phyloP scores from a whole-genome alignment of 2,329 filamentous ascomycete species.

The Sporothrix curviconia region DNA sequence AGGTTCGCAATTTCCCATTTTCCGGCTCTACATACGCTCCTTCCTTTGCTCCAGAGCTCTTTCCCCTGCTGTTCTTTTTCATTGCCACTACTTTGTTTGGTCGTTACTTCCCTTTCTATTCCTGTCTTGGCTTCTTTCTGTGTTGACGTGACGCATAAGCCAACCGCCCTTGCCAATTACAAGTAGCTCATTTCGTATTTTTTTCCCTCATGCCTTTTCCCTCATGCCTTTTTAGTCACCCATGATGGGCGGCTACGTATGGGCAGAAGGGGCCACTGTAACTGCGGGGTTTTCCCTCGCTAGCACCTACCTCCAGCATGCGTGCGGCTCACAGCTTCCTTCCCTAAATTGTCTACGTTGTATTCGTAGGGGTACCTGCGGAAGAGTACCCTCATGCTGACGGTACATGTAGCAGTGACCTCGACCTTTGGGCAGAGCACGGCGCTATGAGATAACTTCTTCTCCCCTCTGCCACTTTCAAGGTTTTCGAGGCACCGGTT shows the following conservation, averaged over 20 bases:
- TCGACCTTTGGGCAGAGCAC: background rate
- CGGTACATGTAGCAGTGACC: background rate
- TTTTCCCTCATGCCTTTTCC: no score
- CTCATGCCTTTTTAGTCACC: no score
- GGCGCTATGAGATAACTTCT: no score
- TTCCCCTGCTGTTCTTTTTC: background rate
- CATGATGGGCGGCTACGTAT: background rate
- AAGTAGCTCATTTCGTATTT: no score
- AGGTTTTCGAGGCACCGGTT: background rate
- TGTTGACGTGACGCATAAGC: no score
- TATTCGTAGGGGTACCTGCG: background rate
- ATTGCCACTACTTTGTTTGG: background rate
- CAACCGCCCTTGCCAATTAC: no score
- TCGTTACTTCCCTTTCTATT: background rate
- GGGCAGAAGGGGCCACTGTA: background rate
- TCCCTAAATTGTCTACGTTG: background rate
- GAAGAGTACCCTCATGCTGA: no score
- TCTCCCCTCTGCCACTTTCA: background rate
- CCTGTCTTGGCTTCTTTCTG: background rate
- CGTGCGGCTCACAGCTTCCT: background rate
- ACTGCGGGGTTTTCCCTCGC: constrained; percentile 9
- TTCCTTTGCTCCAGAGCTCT: background rate
- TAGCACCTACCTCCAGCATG: background rate
- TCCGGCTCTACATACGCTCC: background rate
- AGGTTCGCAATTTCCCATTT: background rate